Conservation (phyloP, 2,329 filamentous ascomycete genomes). For the Lasiodiplodia sp. region DNA sequence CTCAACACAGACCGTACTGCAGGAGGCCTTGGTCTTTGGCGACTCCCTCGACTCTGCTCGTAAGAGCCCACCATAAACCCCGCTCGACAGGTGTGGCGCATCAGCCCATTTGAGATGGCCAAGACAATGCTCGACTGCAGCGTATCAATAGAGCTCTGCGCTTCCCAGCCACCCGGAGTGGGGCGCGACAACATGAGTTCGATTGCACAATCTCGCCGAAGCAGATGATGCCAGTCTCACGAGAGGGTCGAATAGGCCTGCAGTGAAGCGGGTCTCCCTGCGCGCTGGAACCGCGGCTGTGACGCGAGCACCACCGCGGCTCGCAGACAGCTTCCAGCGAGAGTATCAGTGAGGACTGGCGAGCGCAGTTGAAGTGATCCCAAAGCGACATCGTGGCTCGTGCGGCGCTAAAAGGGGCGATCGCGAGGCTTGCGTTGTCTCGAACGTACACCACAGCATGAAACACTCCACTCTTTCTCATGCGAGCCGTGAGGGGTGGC, state of each 20-base stretch:
- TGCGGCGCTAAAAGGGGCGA: conserved; percentile 8
- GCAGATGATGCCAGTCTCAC: conserved; percentile 1
- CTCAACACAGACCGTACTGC: too few species aligned
- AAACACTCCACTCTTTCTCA: conserved; percentile 22
- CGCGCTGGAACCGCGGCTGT: conserved; percentile 8
- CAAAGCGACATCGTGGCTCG: neutral
- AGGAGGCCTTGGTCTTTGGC: too few species aligned
- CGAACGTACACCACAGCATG: neutral
- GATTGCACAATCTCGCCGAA: conserved; percentile 2
- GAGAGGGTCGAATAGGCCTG: neutral
- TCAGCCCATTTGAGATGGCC: too few species aligned
- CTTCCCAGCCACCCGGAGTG: neutral
- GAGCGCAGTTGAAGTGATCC: neutral
- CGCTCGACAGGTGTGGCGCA: too few species aligned
- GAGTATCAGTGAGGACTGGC: neutral
- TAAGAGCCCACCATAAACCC: too few species aligned
- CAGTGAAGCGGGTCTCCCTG: conserved; percentile 8
- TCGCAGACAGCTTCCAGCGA: neutral
- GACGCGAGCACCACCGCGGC: neutral
- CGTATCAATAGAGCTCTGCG: neutral
- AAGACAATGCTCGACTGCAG: too few species aligned
- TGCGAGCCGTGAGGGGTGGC: conserved; percentile 13
- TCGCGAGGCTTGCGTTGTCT: neutral
- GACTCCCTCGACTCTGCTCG: too few species aligned
- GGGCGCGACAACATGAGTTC: neutral